Evolutionary conservation across 1,284 basidiomycete species (phyloP), one percentile per base, ranked within the genome.

Genomic region (Melanopsichium pennsylvanicum): DNA sequence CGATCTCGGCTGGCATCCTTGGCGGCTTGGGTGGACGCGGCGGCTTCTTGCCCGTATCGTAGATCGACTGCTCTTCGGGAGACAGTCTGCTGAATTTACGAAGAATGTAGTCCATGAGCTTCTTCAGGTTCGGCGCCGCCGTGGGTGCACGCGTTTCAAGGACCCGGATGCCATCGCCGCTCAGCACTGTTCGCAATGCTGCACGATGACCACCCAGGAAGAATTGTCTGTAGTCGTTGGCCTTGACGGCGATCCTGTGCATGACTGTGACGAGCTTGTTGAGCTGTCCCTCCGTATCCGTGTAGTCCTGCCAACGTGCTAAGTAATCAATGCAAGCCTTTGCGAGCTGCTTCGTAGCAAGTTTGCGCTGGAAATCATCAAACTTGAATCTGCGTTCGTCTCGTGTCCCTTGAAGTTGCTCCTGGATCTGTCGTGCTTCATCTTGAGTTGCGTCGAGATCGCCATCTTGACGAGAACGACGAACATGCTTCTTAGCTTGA

Each of bases 381-480:
- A 80, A 81, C 35, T 57, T 58, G 71, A 81, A 80, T 10, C 61
- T 57, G 37, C 76, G 75, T 43, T 81, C 79, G 6, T 39, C 55
- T 19, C 59, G 62, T 13, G 60, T 57, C 21, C 64, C 69, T 31
- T 68, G 51, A 13, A 62, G 61, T 5, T 57, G 59, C 43, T 68
- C 59, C 33, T 67, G 59, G 39, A 64, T 54, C 36, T 58, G 61
- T 2, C 41, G 21, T 21, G 67, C 63, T n/a, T 72, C 58, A 18
- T 69, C 59, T 49, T 71, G 63, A 25, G 50, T 49, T 18, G 61
- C 64, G 46, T 62, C 72, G 15, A 63, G 36, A n/a, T 64, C 64
- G 32, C 61, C 70, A 21, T 57, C 58, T 36, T 58, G 52, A 15
- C 56, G 57, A 15, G 59, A 62, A 33, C 73, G 62, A 25, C 66